These are phyloP conservation scores for Saccharomyces hybrid DNA, from an alignment of 1,139 yeast species.

Conservation along the genomic window DNA sequence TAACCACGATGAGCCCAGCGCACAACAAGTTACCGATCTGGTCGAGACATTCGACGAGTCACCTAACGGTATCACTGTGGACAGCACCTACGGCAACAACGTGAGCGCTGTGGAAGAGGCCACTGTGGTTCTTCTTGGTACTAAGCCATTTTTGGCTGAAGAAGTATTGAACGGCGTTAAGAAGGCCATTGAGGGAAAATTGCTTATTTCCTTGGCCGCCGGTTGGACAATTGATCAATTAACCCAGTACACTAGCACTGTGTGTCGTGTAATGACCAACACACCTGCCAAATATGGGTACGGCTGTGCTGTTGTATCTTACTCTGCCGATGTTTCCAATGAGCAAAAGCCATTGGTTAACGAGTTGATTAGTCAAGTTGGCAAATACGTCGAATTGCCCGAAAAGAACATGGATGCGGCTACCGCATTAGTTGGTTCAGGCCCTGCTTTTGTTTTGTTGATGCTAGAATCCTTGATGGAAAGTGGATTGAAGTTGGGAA, in stretches of 20 bases:
- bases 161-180: slow-evolving; percentile 43
- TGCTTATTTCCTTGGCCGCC: slow-evolving; percentile 78
- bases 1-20: slow-evolving; percentile 52
- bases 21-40: slow-evolving; percentile 37
- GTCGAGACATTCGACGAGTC: slow-evolving; percentile 36
- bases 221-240: slow-evolving; percentile 82
- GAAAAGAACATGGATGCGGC: slow-evolving; percentile 96
- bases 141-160: slow-evolving; percentile 76
- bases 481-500: slow-evolving; percentile 91
- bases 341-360: slow-evolving; percentile 47
- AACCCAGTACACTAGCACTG: slow-evolving; percentile 41
- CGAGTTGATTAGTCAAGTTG: slow-evolving; percentile 55
- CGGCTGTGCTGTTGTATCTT: slow-evolving; percentile 87
- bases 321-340: slow-evolving; percentile 42
- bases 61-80: slow-evolving; percentile 40
- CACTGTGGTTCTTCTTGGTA: slow-evolving; percentile 71
- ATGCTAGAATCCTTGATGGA: slow-evolving; percentile 90
- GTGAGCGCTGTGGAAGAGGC: slow-evolving; percentile 52
- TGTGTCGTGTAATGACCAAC: slow-evolving; percentile 95
- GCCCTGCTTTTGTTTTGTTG: slow-evolving; percentile 87
- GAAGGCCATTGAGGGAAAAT: slow-evolving; percentile 42
- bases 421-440: slow-evolving; percentile 90
- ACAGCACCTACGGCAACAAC: slow-evolving; percentile 49
- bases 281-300: slow-evolving; percentile 90
- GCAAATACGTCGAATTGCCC: slow-evolving; percentile 65